Base-by-base conservation (phyloP, 257 asterid genomes). In the Plantago major region DNA sequence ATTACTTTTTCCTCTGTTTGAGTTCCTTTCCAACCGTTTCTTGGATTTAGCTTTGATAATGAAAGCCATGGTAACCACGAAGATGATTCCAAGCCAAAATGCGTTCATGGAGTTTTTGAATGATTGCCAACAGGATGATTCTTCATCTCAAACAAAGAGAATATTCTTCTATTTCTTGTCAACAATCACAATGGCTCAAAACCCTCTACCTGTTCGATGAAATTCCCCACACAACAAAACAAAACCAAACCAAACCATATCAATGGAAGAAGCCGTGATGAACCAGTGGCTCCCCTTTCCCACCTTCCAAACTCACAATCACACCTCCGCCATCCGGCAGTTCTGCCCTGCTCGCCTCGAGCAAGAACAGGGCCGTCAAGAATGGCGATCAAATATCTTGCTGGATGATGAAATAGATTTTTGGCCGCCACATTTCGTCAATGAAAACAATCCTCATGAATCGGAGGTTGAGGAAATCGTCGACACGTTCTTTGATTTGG, bases 311-410 rank as follows among this genome's bases (percentile, higher is more conserved):
- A 57, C 42, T 53, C 57, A 65, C 69, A 48, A 53, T 55, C 78
- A 67, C 38, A 79, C 71, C 22, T 55, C 67, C 11, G 79, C 87
- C 67, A 85, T 85, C 48, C 78, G 87, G 6, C 89, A 65, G 59
- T 80, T 78, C 55, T 82, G 94, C 70, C 76, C 84, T 2, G 89
- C 89, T 47, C 78, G 88, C 2, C 19, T 70, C 46, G 77, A 75
- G 76, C 81, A 75, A 54, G 69, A 78, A 42, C 67, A 67, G 18
- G 54, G 50, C 28, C 72, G 28, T 5, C 62, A 55, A 56, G 65
- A 64, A 55, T 44, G 64, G 65, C 55, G 48, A 44, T 64, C 33
- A 43, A 57, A 48, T 6, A 43, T 14, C 7, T 46, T 46, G 6
- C 59, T 45, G 0, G 72, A 56, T 22, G 62, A 60, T 9, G 74